Evolutionary conservation across 163 green algal genomes (phyloP), one percentile per base, ranked within the genome.

Genomic region (Chlorella variabilis): DNA sequence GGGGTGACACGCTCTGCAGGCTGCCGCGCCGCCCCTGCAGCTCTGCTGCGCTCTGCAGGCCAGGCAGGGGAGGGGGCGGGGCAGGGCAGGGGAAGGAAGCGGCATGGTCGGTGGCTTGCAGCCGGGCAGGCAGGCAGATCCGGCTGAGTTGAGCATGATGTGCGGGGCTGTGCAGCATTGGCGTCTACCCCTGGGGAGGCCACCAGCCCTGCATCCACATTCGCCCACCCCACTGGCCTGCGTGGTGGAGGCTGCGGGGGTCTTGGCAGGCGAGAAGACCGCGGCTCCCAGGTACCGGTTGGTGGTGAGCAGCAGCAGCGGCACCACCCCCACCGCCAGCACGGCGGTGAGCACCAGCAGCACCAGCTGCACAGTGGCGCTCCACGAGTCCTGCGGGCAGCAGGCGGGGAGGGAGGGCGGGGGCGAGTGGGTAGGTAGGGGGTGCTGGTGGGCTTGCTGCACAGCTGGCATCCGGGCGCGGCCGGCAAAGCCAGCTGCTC

Each of bases 311-410:
- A 86, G 83, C 31, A 88, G 51, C 17, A 79, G 42, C 29, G 71
- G 63, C 45, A 83, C 45, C 34, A 71, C 54, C 3, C 70, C 73
- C 67, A 84, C 45, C 2, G 65, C 71, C 56, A 80, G 34, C 21
- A 76, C 56, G 3, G 65, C 36, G 2, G 86, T 87, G 29, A 39
- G 42, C 13, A 62, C 48, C 18, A 90, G 68, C 62, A 90, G 65
- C 39, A 77, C 41, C 36, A 90, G 61, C 41, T 88, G 83, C 36
- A 87, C 69, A 1, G 86, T 83, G 6, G 63, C 41, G 15, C 34
- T 71, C 86, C 86, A 82, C 1, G 70, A 66, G 41, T 70, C 65
- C 80, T 85, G 80, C 71, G 51, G 20, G 6, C 4, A 31, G 36
- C 36, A 56, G n/a, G n/a, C n/a, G n/a, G n/a, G n/a, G n/a, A n/a